Evolutionary conservation across 805 yeast genomes (phyloP).

Genomic region (Wickerhamomyces subpelliculosus): DNA sequence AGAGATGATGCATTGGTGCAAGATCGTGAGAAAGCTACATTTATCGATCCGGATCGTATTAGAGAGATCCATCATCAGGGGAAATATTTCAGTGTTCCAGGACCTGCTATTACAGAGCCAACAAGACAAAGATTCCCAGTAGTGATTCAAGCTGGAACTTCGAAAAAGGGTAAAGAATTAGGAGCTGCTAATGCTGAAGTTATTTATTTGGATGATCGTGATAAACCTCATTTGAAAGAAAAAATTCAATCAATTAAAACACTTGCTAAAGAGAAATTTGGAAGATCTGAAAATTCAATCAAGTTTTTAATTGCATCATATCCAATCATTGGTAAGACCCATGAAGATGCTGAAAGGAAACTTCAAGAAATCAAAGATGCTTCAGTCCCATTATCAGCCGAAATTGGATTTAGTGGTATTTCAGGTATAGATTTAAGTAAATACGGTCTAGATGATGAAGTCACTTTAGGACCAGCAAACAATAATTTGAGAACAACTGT

Average conservation of each 20-base stretch:
- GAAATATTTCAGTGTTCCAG: background rate
- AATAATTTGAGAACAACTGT: conserved; percentile 22
- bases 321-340: conserved; percentile 29
- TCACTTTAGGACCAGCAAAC: conserved; percentile 19
- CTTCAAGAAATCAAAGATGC: conserved; percentile 26
- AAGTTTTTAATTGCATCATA: conserved; percentile 30
- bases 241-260: background rate
- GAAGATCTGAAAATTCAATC: conserved; percentile 27
- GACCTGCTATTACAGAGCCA: conserved; percentile 17
- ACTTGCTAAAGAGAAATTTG: conserved; percentile 28
- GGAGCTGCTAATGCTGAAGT: conserved; percentile 31
- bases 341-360: conserved; percentile 32
- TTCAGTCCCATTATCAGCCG: conserved; percentile 23
- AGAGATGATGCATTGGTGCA: conserved; percentile 25
- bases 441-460: conserved; percentile 2
- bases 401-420: conserved; percentile 29
- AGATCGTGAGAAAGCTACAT: background rate
- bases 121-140: conserved; percentile 35
- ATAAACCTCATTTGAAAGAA: background rate
- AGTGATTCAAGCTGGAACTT: conserved; percentile 35
- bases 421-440: conserved; percentile 21
- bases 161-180: conserved; percentile 30
- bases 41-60: background rate
- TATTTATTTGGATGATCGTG: background rate
- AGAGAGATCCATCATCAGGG: background rate